These are phyloP conservation scores for Leccinum barrowsii DNA, from an alignment of 768 basidiomycete species.

Conservation along the genomic window DNA sequence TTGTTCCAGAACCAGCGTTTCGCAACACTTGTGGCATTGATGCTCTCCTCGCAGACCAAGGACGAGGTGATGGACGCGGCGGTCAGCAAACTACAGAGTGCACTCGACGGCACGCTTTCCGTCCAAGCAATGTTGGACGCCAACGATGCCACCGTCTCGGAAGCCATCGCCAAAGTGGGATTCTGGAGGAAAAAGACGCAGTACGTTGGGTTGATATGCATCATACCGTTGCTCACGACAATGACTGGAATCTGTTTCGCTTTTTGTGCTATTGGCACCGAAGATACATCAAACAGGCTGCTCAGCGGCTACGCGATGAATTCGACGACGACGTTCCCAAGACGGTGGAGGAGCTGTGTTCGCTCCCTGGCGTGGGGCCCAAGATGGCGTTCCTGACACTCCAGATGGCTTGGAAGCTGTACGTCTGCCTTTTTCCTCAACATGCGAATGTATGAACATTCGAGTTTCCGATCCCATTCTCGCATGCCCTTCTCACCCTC, in stretches of 20 bases:
- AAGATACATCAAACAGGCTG: conserved; percentile 75
- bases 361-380: conserved; percentile 87
- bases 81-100: conserved; percentile 63
- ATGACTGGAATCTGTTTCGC: no score
- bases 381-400: conserved; percentile 92
- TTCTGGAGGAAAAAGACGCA: conserved; percentile 88
- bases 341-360: conserved; percentile 84
- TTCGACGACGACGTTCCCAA: conserved; percentile 85
- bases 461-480: no score
- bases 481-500: no score
- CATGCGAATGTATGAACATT: not conserved
- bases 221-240: not conserved
- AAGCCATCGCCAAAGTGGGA: conserved; percentile 84
- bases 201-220: conserved; percentile 35
- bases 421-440: conserved; percentile 18
- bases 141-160: conserved; percentile 55
- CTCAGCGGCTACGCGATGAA: conserved; percentile 61
- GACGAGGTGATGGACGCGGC: conserved; percentile 86
- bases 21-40: conserved; percentile 83
- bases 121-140: conserved; percentile 65
- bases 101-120: conserved; percentile 76
- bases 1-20: conserved; percentile 68
- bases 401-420: conserved; percentile 85
- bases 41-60: conserved; percentile 96
- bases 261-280: no score